Base-by-base conservation (phyloP, 2,329 filamentous ascomycete species). In the Elsinoe arachidis region DNA sequence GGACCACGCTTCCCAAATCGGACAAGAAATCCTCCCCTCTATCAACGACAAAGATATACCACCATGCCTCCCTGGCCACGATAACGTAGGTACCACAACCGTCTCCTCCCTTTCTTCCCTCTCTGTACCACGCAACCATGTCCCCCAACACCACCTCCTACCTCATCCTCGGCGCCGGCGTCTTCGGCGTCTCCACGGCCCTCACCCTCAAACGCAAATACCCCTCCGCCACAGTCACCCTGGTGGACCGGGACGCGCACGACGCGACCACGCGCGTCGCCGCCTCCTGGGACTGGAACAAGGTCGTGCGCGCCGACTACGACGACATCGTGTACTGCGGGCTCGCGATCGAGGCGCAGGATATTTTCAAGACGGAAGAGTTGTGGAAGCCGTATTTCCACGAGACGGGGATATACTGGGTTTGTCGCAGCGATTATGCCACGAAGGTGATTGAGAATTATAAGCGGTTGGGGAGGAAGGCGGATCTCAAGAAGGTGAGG, bases 251-350 rank as follows among this genome's bases (percentile, higher is more conserved):
- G 23, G 65, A 68, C 57, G 63, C 69, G 58, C 69, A 62, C 60
- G 65, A 68, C 37, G 65, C 64, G 7, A 57, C 70, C 56, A 63
- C 59, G 34, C 65, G 66, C 37, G 66, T 73, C 30, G 84, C 83
- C 33, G 85, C 85, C 0, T 87, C 85, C 0, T 85, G 82, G 74
- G 85, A 89, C 71, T 83, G 84, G 78, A 88, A 86, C 73, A 88
- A 87, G 69, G 83, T 86, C 26, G 77, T 88, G 14, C 82, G 85
- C 58, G 82, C 84, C 49, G 85, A 88, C 68, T 88, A 88, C 70
- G 76, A 80, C 57, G 81, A 85, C 63, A 71, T 80, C 1, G 69
- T 82, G 14, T 88, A 88, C 73, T 83, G 80, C 68, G 69, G 77
- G 52, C 75, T 88, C 17, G 85, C 80, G 0, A 75, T 87, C 26